These are phyloP conservation scores for Inosperma sp. DNA, from an alignment of 768 basidiomycete genomes.

Conservation along the genomic window DNA sequence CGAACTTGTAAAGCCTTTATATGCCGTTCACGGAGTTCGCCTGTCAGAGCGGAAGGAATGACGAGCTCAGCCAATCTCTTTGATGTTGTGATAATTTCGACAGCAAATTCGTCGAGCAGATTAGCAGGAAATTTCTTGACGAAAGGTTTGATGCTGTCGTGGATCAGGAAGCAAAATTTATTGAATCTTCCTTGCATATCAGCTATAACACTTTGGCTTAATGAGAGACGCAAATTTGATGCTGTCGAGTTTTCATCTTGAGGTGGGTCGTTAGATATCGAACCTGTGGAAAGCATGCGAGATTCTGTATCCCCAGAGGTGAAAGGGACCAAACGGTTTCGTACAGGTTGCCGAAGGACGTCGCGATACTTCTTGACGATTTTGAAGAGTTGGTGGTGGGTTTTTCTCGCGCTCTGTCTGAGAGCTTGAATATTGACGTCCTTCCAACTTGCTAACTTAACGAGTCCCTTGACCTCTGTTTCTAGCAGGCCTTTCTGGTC, in stretches of 20 bases:
- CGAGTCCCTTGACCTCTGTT: slow-evolving; percentile 75
- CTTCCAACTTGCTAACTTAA: slow-evolving; percentile 98
- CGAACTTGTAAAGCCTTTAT: slow-evolving; percentile 70
- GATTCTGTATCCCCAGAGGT: slow-evolving; percentile 36
- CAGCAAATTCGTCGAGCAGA: slow-evolving; percentile 51
- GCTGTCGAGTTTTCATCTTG: background rate
- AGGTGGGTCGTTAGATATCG: background rate
- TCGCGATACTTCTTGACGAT: slow-evolving; percentile 90
- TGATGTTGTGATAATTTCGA: slow-evolving; percentile 59
- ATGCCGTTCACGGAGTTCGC: slow-evolving; percentile 55
- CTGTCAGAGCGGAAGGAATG: slow-evolving; percentile 38
- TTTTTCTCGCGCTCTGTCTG: slow-evolving; percentile 83
- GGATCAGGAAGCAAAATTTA: background rate
- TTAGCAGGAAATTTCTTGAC: slow-evolving; percentile 29
- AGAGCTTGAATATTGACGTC: slow-evolving; percentile 94
- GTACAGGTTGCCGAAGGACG: slow-evolving; percentile 68
- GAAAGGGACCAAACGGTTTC: slow-evolving; percentile 34
- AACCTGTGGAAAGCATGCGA: slow-evolving; percentile 13
- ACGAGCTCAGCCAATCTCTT: slow-evolving; percentile 48
- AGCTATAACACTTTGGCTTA: background rate
- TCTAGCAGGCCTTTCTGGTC: slow-evolving; percentile 61
- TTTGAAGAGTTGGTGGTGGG: slow-evolving; percentile 89
- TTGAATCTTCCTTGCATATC: background rate
- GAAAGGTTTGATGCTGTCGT: slow-evolving; percentile 6
- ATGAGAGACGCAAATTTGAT: background rate